Evolutionary conservation across 306 rosid genomes (phyloP), one percentile per base, ranked within the genome.

Genomic region (Ochetophila trinervis): DNA sequence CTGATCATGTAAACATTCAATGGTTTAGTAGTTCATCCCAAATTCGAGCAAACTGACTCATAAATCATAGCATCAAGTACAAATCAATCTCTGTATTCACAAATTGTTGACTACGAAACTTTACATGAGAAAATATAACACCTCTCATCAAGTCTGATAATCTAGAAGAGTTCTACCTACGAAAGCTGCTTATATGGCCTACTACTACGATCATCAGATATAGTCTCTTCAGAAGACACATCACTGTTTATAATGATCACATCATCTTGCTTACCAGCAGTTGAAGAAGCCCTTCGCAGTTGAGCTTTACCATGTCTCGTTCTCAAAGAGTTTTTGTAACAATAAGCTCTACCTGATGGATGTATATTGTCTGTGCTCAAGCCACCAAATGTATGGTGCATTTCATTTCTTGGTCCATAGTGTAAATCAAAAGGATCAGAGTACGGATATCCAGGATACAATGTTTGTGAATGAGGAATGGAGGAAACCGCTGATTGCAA

Each of bases 171-270:
- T 61, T 57, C 57, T 53, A 69, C 61, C 73, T 42, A 62, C 54
- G 62, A 63, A 75, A 57, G n/a, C 64, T 55, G 58, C 57, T 35
- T 55, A 78, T 79, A 79, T 42, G 66, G 62, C 80, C 76, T 79
- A 63, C 79, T 73, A 54, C 73, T 19, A 57, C 21, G 73, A 49
- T 82, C 86, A 72, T 82, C 94, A 11, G 88, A 87, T 80, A 84
- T 73, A 32, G 94, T 87, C 78, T 78, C 87, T 74, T 87, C 88
- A n/a, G 94, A 87, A 59, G 86, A 87, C 4, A 79, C 82, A 48
- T 82, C 90, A 45, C 85, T 77, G 44, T 82, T 84, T n/a, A 84
- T 76, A 18, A 84, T 42, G 47, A 87, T 82, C 74, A 82, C 69
- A 12, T 75, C 62, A 36, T 72, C 78, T 36, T 62, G 68, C 57